These are phyloP conservation scores for Metschnikowia anglica DNA, from an alignment of 805 yeast genomes.

Conservation along the genomic window DNA sequence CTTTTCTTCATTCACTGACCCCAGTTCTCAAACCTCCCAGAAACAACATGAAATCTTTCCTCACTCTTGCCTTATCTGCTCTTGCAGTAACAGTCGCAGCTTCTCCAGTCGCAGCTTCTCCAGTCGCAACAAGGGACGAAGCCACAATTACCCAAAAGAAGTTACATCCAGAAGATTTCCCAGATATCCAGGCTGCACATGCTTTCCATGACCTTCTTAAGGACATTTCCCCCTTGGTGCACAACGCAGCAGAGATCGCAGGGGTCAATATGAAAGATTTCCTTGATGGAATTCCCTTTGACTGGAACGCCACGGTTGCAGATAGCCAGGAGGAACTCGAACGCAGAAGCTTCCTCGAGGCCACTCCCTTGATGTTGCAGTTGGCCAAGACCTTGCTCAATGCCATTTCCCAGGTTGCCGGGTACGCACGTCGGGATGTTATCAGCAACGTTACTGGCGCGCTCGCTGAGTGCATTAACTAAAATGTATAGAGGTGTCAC, in stretches of 20 bases:
- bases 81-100: background rate
- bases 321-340: background rate
- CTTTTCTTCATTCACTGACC: no score
- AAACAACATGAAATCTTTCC: constrained; percentile 1
- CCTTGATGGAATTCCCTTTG: constrained; percentile 9
- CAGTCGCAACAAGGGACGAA: background rate
- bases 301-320: constrained; percentile 5
- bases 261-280: constrained; percentile 6
- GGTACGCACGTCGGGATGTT: constrained; percentile 1
- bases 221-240: constrained; percentile 2
- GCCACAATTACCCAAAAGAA: background rate
- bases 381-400: constrained; percentile 2
- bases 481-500: no score
- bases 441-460: constrained; percentile 6
- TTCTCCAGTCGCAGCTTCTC: background rate
- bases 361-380: constrained; percentile 4
- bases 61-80: background rate
- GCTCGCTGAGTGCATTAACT: constrained; percentile 5
- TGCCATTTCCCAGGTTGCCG: constrained; percentile 3
- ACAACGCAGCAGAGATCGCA: constrained; percentile 4
- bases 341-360: constrained; percentile 5
- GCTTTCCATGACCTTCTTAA: constrained; percentile 3
- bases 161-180: constrained; percentile 8
- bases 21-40: no score
- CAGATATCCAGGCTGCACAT: constrained; percentile 8